Evolutionary conservation across 139 green algal genomes (phyloP).

Genomic region (Protoeuglena noctilucae): DNA sequence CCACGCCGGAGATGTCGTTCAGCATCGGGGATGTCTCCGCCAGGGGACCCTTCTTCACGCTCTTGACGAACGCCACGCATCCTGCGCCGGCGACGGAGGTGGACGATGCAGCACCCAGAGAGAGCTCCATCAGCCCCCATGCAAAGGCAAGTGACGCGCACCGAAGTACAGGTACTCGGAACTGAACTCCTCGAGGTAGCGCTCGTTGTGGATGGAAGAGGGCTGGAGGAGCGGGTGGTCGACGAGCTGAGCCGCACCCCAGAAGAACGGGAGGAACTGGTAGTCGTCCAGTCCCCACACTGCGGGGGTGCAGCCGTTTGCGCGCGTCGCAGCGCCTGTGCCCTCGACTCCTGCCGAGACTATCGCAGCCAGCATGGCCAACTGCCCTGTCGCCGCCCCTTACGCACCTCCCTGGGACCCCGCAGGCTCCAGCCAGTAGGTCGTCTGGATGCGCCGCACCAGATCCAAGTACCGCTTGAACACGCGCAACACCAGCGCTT

Average conservation of each 20-base stretch:
- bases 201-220: slow-evolving; percentile 54
- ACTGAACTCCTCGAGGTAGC: slow-evolving; percentile 44
- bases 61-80: slow-evolving; percentile 57
- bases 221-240: slow-evolving; percentile 60
- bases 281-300: slow-evolving; percentile 98
- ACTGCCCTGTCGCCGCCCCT: no score
- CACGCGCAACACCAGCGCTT: slow-evolving; percentile 22
- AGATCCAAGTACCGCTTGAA: slow-evolving; percentile 70
- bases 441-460: slow-evolving; percentile 81
- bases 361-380: no score
- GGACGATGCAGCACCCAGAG: no score
- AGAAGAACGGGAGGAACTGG: slow-evolving; percentile 93
- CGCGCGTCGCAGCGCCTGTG: no score
- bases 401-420: slow-evolving; percentile 88
- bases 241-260: slow-evolving; percentile 61
- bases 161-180: slow-evolving; percentile 83
- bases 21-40: slow-evolving; percentile 88
- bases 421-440: slow-evolving; percentile 91
- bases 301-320: no score
- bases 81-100: no score
- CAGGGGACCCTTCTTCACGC: slow-evolving; percentile 87
- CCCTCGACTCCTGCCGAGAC: no score
- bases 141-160: slow-evolving; percentile 5
- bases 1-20: slow-evolving; percentile 76
- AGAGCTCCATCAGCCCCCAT: neutral